Evolutionary conservation across 805 yeast genomes (phyloP), one percentile per base, ranked within the genome.

Genomic region (Ogataea wickerhamii): DNA sequence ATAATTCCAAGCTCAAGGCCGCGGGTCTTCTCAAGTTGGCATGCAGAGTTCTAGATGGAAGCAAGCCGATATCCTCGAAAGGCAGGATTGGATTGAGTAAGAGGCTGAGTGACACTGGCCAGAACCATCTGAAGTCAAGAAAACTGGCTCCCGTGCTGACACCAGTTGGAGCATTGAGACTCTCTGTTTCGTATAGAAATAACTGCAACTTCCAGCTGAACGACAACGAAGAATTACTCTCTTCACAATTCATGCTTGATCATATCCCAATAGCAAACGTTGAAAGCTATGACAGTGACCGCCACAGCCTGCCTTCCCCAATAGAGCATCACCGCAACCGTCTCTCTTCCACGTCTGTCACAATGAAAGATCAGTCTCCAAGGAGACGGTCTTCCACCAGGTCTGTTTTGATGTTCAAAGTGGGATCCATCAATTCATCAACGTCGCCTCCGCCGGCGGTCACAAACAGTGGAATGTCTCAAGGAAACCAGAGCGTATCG

Each of bases 61-160:
- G 81, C 12, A 76, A 78, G 47, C 82, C 93, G 1, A 84, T 89
- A 20, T 69, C 80, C 8, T 82, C 94, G 1, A 81, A 80, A 55
- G 95, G 96, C 3, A 67, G 97, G 44, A 74, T 88, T 18, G 97
- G 97, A 0, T 68, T 91, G 37, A 80, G 91, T 44, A 82, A 83
- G 56, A 66, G 57, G 26, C 38, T 54, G 8, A 5, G 39, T 2
- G 39, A 34, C 64, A 14, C 16, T 12, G 61, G 40, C n/a, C 42
- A 35, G 11, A 47, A 39, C 10, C 86, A 82, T 52, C 63, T 83
- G 41, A 70, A 70, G 18, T 83, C 81, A 34, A 77, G 77, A 51
- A 70, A 70, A 38, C 73, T 93, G 38, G 71, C 76, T 4, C 87
- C 95, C 0, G 76, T 93, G 3, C 69, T 73, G 38, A 87, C 96